phyloP scores from a whole-genome alignment of 768 basidiomycete genomes.

The Lyophyllum semitale region DNA sequence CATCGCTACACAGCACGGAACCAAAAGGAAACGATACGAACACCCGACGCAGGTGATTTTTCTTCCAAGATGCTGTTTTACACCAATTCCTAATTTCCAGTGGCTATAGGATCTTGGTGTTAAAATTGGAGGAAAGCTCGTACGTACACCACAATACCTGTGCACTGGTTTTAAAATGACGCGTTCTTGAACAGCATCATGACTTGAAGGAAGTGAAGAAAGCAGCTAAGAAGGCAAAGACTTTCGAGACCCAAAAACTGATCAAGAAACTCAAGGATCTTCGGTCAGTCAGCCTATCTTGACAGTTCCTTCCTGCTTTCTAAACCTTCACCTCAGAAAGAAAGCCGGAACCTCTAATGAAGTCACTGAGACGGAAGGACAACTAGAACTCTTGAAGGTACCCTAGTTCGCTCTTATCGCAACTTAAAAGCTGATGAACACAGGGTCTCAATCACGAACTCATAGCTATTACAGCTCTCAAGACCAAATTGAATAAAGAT shows the following conservation, averaged over 20 bases:
- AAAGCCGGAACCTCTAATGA: constrained; percentile 39
- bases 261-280: constrained; percentile 78
- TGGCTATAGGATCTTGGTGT: constrained; percentile 39
- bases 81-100: constrained; percentile 1
- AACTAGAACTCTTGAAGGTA: constrained; percentile 71
- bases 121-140: constrained; percentile 58
- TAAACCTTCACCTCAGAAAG: constrained; percentile 26
- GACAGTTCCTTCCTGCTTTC: not conserved
- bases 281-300: constrained; percentile 41
- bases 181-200: constrained; percentile 59
- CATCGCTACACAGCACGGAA: constrained; percentile 18
- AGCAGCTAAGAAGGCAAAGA: constrained; percentile 78
- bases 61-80: not conserved
- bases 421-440: not conserved
- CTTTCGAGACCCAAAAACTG: constrained; percentile 80
- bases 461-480: constrained; percentile 66
- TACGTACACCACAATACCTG: constrained; percentile 28
- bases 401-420: not conserved
- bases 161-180: not conserved
- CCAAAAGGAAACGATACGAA: constrained; percentile 48
- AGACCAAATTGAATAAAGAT: constrained; percentile 76
- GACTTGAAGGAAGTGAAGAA: constrained; percentile 71
- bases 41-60: constrained; percentile 33
- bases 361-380: constrained; percentile 53
- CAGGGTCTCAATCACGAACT: constrained; percentile 62